These are phyloP conservation scores for Xylariaceae sp. DNA, from an alignment of 2,329 filamentous ascomycete species.

Conservation along the genomic window DNA sequence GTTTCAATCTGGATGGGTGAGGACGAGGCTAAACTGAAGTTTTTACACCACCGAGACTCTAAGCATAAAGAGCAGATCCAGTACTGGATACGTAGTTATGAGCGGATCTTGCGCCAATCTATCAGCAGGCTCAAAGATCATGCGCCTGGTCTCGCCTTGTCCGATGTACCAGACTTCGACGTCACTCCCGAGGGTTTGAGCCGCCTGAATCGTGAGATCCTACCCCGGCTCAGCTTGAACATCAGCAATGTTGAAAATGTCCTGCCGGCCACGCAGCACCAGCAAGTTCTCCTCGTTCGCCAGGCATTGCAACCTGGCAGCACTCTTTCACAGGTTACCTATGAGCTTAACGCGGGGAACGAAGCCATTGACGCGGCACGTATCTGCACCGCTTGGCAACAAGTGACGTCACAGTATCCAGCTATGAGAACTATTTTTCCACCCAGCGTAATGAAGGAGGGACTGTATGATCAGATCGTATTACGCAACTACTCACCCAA, in stretches of 20 bases:
- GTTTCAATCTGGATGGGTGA: conserved; percentile 45
- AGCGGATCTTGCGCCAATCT: conserved; percentile 42
- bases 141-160: conserved; percentile 45
- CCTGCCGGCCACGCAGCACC: conserved; percentile 44
- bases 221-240: conserved; percentile 39
- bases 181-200: conserved; percentile 44
- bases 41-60: conserved; percentile 42
- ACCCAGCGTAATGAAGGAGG: conserved; percentile 45
- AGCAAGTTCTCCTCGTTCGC: conserved; percentile 47
- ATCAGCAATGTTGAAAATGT: conserved; percentile 46
- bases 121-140: conserved; percentile 39
- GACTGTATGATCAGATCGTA: conserved; percentile 48
- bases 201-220: conserved; percentile 40
- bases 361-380: conserved; percentile 39
- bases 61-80: conserved; percentile 41
- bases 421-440: conserved; percentile 49
- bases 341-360: conserved; percentile 41
- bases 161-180: conserved; percentile 46
- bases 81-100: conserved; percentile 46
- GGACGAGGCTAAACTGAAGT: conserved; percentile 42
- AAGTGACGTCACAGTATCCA: conserved; percentile 42
- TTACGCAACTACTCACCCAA: conserved; percentile 44
- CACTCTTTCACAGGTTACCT: conserved; percentile 45
- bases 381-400: conserved; percentile 49
- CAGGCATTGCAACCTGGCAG: conserved; percentile 40